Evolutionary conservation across 495 filamentous ascomycete genomes (phyloP).

Genomic region (Viridothelium virens): DNA sequence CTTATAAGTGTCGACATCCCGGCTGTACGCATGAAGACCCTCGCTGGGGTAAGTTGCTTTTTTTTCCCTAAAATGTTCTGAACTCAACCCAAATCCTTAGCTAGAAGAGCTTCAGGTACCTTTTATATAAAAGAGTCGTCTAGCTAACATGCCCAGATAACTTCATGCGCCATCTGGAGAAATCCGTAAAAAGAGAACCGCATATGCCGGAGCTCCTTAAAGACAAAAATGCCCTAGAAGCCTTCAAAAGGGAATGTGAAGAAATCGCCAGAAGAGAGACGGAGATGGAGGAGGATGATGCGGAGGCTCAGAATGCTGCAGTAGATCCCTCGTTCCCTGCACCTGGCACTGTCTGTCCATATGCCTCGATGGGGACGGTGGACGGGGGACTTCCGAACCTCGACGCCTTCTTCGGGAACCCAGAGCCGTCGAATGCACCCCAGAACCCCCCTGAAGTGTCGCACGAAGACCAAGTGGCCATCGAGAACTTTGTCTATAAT

Average conservation of each 20-base stretch:
- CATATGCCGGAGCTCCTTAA: not conserved
- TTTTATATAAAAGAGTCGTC: not conserved
- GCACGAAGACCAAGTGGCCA: too few relatives aligned
- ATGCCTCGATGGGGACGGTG: too few relatives aligned
- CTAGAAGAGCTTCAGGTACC: not conserved
- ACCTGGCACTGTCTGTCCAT: too few relatives aligned
- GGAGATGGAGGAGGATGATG: not conserved
- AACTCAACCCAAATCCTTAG: not conserved
- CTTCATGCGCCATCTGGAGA: not conserved
- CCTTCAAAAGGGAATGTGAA: not conserved
- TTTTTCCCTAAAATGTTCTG: not conserved
- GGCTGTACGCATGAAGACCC: not conserved
- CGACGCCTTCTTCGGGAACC: too few relatives aligned
- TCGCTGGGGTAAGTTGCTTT: not conserved
- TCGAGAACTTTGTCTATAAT: too few relatives aligned
- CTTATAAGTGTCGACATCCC: slow-evolving; percentile 1
- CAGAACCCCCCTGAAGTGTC: too few relatives aligned
- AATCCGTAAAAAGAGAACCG: not conserved
- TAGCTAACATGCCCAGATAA: not conserved
- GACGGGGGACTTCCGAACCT: too few relatives aligned
- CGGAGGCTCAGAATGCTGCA: too few relatives aligned
- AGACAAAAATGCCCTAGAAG: not conserved
- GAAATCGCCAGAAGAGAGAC: not conserved
- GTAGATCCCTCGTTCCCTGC: too few relatives aligned
- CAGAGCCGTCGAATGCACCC: too few relatives aligned